These are phyloP conservation scores for Arbutus unedo DNA, from an alignment of 148 eudicot species.

Conservation along the genomic window DNA sequence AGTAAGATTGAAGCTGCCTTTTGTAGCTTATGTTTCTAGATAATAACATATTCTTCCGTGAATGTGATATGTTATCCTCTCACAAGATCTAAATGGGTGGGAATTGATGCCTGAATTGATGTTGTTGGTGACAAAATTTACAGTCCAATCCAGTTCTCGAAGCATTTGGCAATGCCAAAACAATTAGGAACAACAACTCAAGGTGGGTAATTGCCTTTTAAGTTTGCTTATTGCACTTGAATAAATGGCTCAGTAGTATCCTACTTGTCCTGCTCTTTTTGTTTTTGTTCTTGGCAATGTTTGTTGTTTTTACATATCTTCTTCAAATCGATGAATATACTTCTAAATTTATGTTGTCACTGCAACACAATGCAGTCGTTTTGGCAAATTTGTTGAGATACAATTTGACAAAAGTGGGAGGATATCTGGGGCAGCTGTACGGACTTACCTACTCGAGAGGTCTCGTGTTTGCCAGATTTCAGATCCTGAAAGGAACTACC, in stretches of 20 bases:
- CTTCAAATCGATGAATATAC: conserved; percentile 17
- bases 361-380: conserved; percentile 58
- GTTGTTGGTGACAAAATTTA: conserved; percentile 22
- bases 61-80: conserved; percentile 17
- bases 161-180: conserved; percentile 99
- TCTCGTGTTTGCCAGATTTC: conserved; percentile 99
- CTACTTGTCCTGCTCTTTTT: not conserved
- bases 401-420: conserved; percentile 91
- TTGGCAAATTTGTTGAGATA: conserved; percentile 97
- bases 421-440: conserved; percentile 95
- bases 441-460: conserved; percentile 92
- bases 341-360: conserved; percentile 17
- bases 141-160: conserved; percentile 99
- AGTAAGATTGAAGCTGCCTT: conserved; percentile 48
- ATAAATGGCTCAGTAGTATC: conserved; percentile 3
- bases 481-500: conserved; percentile 94
- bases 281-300: not conserved
- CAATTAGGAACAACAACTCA: conserved; percentile 94
- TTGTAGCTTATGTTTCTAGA: conserved; percentile 8
- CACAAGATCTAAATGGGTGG: conserved; percentile 12
- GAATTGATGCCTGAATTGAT: conserved; percentile 16
- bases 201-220: conserved; percentile 47
- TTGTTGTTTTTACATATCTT: conserved; percentile 5
- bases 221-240: conserved; percentile 5
- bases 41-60: not conserved